Base-by-base conservation (phyloP, 345 rosid genomes). In the Barbarea vulgaris region DNA sequence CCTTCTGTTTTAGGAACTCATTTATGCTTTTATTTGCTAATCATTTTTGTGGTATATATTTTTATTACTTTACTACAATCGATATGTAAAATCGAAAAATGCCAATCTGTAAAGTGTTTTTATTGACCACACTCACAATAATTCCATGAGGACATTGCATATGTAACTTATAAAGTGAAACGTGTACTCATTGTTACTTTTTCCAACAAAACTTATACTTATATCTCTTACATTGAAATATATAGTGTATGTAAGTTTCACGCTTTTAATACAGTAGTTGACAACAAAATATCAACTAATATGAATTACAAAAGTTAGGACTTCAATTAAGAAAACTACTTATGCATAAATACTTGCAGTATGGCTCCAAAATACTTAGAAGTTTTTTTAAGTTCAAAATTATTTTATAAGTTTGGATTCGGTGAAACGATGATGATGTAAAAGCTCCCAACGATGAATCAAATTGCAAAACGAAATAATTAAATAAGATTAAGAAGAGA, bases 1-100 rank as follows among this genome's bases (percentile, higher is more conserved):
- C 67, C 73, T 67, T 66, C 41, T 46, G 52, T 66, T 44, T 56
- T 42, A 30, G 31, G 36, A n/a, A 42, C 24, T 31, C 77, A 55
- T 62, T 30, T 36, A 14, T 58, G 24, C 17, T 34, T 72, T 72
- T 24, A n/a, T 60, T 33, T 50, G 12, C 2, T 48, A 15, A 37
- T 61, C 28, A 48, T 9, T 44, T 66, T 58, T 46, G 12, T 27
- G 18, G 17, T 9, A 37, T 25, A n/a, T 2, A 27, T 9, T 18
- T 24, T 24, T 36, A 58, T 30, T 57, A 19, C 19, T 44, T 57
- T 33, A 47, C 17, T 22, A 9, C 58, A 58, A 8, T 42, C 22
- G 28, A 0, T 44, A 31, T 31, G 34, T 2, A 27, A 27, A 27
- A 27, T 27, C 4, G n/a, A 21, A 39, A 54, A 46, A 3, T 19